These are phyloP conservation scores for Wickerhamomyces sp. DNA, from an alignment of 1,139 yeast species.

Conservation along the genomic window DNA sequence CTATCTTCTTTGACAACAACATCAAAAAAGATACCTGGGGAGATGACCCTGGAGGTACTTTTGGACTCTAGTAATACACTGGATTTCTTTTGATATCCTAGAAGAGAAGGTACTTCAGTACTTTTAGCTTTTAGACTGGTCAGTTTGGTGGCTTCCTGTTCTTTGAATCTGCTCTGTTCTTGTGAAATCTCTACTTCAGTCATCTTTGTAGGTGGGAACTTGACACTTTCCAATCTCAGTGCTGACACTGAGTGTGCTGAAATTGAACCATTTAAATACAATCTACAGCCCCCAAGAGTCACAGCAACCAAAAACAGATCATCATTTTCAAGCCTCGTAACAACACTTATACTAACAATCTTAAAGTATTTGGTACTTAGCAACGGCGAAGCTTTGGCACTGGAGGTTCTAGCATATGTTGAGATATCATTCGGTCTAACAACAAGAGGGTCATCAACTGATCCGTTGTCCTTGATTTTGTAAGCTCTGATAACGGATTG, in stretches of 20 bases:
- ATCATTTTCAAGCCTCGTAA: constrained; percentile 59
- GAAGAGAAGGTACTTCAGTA: constrained; percentile 24
- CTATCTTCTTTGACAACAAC: constrained; percentile 32
- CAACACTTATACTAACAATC: constrained; percentile 59
- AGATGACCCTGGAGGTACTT: constrained; percentile 46
- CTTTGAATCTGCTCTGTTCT: constrained; percentile 37
- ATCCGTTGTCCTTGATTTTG: constrained; percentile 38
- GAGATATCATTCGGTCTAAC: constrained; percentile 35
- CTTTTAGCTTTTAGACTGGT: constrained; percentile 16
- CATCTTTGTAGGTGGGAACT: constrained; percentile 72
- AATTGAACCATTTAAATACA: constrained; percentile 54
- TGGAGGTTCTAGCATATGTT: constrained; percentile 55
- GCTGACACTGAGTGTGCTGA: constrained; percentile 34
- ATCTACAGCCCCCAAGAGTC: constrained; percentile 81
- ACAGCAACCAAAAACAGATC: constrained; percentile 76
- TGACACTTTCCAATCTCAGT: constrained; percentile 48
- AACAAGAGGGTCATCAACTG: constrained; percentile 32
- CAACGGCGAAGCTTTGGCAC: constrained; percentile 36
- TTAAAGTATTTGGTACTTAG: constrained; percentile 34
- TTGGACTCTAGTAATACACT: constrained; percentile 36
- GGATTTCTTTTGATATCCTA: constrained; percentile 38
- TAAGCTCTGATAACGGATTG: constrained; percentile 81
- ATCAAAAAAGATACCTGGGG: constrained; percentile 79
- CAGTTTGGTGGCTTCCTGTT: constrained; percentile 29
- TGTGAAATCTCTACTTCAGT: constrained; percentile 48